Conservation (phyloP, 2,329 filamentous ascomycete species). For the Cyphellophora attinorum region DNA sequence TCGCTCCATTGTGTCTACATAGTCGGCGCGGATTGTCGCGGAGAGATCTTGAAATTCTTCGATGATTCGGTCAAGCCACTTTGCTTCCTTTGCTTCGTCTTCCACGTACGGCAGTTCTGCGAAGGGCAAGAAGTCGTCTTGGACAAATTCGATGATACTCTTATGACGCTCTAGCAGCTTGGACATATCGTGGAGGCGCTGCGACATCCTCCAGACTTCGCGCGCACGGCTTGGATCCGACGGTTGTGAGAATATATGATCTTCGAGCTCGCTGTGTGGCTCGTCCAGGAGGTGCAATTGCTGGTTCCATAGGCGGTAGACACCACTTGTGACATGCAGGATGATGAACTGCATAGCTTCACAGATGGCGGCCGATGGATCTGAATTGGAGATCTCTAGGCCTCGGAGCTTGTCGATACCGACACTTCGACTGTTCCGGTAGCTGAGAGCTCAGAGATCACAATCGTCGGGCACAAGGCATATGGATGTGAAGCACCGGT, state of each 20-base stretch:
- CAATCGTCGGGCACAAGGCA: slow-evolving; percentile 5
- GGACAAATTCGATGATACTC: slow-evolving; percentile 30
- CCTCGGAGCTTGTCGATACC: slow-evolving; percentile 2
- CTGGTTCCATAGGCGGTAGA: slow-evolving; percentile 6
- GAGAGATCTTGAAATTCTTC: slow-evolving; percentile 37
- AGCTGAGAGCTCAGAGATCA: slow-evolving; percentile 9
- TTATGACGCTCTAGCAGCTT: slow-evolving; percentile 40
- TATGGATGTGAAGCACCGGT: slow-evolving; percentile 2
- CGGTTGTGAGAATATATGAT: slow-evolving; percentile 44
- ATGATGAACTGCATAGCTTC: slow-evolving; percentile 3
- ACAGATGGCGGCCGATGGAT: neutral
- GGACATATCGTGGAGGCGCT: slow-evolving; percentile 42
- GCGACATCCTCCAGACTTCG: slow-evolving; percentile 43
- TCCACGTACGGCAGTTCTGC: slow-evolving; percentile 30
- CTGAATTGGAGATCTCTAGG: slow-evolving; percentile 1
- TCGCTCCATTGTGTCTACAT: slow-evolving; percentile 40
- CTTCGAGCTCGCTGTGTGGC: slow-evolving; percentile 26
- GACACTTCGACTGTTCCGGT: slow-evolving; percentile 4
- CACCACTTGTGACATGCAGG: slow-evolving; percentile 4
- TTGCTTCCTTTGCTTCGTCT: no score
- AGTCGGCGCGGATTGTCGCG: slow-evolving; percentile 39
- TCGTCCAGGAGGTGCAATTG: slow-evolving; percentile 6
- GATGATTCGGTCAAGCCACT: slow-evolving; percentile 32
- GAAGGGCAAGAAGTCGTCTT: slow-evolving; percentile 32
- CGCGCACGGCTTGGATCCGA: slow-evolving; percentile 43